Base-by-base conservation (phyloP, 108 stramenopile species). In the Stephanodiscus minutulus region DNA sequence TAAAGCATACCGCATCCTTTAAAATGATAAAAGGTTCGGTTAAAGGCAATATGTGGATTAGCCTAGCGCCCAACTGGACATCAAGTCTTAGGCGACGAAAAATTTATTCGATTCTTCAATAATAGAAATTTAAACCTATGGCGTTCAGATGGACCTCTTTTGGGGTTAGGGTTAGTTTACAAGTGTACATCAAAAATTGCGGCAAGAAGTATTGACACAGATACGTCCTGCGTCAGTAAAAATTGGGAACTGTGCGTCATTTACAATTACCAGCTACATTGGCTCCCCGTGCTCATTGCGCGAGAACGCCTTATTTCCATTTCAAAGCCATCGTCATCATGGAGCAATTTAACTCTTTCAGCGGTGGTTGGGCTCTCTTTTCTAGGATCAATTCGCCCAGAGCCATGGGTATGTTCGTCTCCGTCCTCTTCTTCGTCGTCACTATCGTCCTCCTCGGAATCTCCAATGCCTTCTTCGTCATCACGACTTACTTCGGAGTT, bases 251-350 rank as follows among this genome's bases (percentile, higher is more conserved):
- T 15, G 43, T 44, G 13, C 0, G 43, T 44, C 11, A 9, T 9
- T 9, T 36, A 36, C 35, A 13, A 28, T 12, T 66, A 81, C 80
- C 80, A 81, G 59, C 80, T 81, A 28, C 61, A 68, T 29, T 74
- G 80, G 39, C 80, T 81, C 27, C 80, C 80, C 17, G 80, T 81
- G 29, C 80, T 81, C 69, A 81, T 70, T 10, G 80, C 80, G 9
- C 80, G 62, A 48, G 72, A 74, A 11, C 80, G 68, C 17, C 80
- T 63, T 57, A 81, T 70, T 61, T 81, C 80, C 59, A 74, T 49
- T 49, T 81, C 80, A 17, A 81, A 73, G 41, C 27, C 36, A 49
- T 28, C 28, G 39, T 68, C 68, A 27, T 66, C 73, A 25, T 31
- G 13, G 18, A 28, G 9, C 24, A 62, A 27, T 22, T 41, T 13